Percentiles rank a stretch among this genome's conserved stretches.
These are phyloP conservation scores for Microbotryum silenes-acaulis DNA, from an alignment of 1,284 basidiomycete genomes.

Conservation along the genomic window DNA sequence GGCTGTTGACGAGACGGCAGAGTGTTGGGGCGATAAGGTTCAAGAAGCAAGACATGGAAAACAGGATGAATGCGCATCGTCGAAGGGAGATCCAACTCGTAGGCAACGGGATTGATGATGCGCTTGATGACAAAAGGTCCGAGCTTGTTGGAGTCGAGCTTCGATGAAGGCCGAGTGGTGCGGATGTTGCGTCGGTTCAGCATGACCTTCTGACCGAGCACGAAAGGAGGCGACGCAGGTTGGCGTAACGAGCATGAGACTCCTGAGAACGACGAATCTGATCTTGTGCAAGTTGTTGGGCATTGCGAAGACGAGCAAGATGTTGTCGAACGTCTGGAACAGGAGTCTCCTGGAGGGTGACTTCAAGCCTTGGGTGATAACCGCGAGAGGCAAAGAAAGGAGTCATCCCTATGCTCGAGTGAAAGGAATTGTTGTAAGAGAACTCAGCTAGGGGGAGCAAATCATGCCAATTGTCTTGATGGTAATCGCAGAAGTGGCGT, in stretches of 20 bases:
- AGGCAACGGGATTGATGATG: constrained; percentile 3
- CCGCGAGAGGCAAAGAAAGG: constrained; percentile 25
- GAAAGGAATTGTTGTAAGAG: constrained; percentile 33
- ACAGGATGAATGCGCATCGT: constrained; percentile 11
- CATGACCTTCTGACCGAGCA: constrained; percentile 28
- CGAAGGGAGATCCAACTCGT: constrained; percentile 7
- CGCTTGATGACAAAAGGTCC: constrained; percentile 10
- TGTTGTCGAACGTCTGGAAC: too few relatives aligned
- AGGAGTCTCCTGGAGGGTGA: too few relatives aligned
- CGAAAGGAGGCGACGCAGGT: too few relatives aligned
- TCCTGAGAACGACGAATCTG: too few relatives aligned
- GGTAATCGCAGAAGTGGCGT: constrained; percentile 18
- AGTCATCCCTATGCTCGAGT: constrained; percentile 27
- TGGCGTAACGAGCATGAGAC: too few relatives aligned
- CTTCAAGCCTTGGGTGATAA: not conserved
- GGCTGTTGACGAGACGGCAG: not conserved
- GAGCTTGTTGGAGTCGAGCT: constrained; percentile 12
- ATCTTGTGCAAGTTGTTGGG: too few relatives aligned
- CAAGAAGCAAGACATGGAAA: constrained; percentile 16
- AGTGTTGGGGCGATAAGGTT: constrained; percentile 4
- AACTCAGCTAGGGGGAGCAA: constrained; percentile 33
- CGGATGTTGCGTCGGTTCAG: constrained; percentile 3
- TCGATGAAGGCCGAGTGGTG: constrained; percentile 15
- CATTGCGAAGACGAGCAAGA: too few relatives aligned
- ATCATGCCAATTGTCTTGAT: constrained; percentile 32